Conservation (phyloP, 2,329 filamentous ascomycete species). For the Emergomyces pasteurianus region DNA sequence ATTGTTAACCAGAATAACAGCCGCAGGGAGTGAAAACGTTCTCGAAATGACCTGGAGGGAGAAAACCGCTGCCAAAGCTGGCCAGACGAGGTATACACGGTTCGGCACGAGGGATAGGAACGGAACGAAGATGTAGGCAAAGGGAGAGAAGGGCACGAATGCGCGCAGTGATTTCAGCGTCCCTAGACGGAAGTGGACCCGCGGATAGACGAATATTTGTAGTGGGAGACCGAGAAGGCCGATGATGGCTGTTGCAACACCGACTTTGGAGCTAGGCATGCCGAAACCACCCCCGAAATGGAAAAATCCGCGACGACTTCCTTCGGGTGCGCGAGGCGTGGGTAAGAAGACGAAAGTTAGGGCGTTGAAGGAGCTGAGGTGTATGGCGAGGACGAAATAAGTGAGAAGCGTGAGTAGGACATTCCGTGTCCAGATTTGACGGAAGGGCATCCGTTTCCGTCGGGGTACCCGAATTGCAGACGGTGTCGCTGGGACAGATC, state of each 20-base stretch:
- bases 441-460: slow-evolving; percentile 34
- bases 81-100: slow-evolving; percentile 45
- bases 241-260: slow-evolving; percentile 65
- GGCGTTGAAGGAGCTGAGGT: slow-evolving; percentile 64
- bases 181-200: slow-evolving; percentile 53
- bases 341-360: slow-evolving; percentile 69
- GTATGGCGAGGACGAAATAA: slow-evolving; percentile 59
- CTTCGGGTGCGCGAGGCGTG: slow-evolving; percentile 48
- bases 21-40: slow-evolving; percentile 54
- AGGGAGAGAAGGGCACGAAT: slow-evolving; percentile 58
- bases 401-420: slow-evolving; percentile 47
- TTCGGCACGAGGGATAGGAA: slow-evolving; percentile 59
- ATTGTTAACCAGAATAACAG: slow-evolving; percentile 50
- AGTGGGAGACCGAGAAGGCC: slow-evolving; percentile 64
- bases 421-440: slow-evolving; percentile 42
- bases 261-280: slow-evolving; percentile 58
- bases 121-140: slow-evolving; percentile 57
- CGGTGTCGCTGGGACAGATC: slow-evolving; percentile 19
- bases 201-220: slow-evolving; percentile 60
- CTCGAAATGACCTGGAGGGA: slow-evolving; percentile 59
- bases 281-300: slow-evolving; percentile 63
- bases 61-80: slow-evolving; percentile 51
- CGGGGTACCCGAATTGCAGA: slow-evolving; percentile 12
- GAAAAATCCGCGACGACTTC: slow-evolving; percentile 29
- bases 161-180: slow-evolving; percentile 55